Conservation (phyloP, 768 basidiomycete genomes). For the Symmetrospora coprosmae region DNA sequence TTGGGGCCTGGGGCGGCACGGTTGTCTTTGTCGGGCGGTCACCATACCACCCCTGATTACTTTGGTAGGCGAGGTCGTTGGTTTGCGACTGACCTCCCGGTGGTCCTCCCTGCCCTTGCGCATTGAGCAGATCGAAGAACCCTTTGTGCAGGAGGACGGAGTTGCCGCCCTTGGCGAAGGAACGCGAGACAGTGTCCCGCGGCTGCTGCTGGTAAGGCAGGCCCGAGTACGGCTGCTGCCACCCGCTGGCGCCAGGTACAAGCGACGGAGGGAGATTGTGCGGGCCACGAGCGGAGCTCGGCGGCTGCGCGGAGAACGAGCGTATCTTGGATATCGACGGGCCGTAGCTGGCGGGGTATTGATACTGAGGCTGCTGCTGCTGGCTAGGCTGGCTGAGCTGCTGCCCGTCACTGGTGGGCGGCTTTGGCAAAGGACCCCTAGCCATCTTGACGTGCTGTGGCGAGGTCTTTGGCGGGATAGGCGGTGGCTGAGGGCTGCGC, state of each 20-base stretch:
- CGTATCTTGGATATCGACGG: constrained; percentile 21
- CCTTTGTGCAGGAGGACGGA: constrained; percentile 59
- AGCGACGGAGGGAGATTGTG: not conserved
- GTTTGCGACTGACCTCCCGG: no score
- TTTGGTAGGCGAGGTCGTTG: no score
- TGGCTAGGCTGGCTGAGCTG: no score
- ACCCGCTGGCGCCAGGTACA: not conserved
- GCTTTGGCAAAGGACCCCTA: no score
- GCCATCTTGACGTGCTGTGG: no score
- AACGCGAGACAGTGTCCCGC: not conserved
- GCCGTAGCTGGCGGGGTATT: constrained; percentile 22
- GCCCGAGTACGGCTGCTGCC: not conserved
- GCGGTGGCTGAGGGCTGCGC: no score
- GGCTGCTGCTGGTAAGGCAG: not conserved
- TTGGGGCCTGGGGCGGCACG: no score
- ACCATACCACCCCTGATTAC: constrained; percentile 50
- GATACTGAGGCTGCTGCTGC: no score
- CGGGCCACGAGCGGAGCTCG: not conserved
- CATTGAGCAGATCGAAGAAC: constrained; percentile 75
- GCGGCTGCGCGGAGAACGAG: not conserved
- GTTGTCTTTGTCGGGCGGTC: constrained; percentile 52
- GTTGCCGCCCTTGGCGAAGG: constrained; percentile 14
- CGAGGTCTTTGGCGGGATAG: no score
- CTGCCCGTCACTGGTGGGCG: no score
- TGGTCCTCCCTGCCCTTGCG: no score